A percentile compares a stretch with the other conserved stretches of the same genome.
Evolutionary conservation across 345 rosid genomes (phyloP).

Genomic region (Eucalyptus curtisii): DNA sequence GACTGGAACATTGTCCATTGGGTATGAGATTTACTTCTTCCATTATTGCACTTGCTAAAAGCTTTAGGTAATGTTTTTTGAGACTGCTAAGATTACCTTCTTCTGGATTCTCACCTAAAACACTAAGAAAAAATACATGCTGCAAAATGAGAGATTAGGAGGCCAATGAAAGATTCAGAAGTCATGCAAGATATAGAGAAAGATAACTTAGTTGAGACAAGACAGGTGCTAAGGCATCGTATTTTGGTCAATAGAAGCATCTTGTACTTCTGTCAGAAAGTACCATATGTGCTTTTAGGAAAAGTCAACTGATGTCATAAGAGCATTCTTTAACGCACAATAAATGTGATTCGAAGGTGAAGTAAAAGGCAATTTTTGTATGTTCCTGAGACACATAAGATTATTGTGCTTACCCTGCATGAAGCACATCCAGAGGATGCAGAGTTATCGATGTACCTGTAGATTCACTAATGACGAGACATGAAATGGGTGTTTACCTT

Average conservation of each 20-base stretch:
- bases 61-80: background rate
- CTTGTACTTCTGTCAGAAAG: background rate
- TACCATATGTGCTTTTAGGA: background rate
- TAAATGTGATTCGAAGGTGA: background rate
- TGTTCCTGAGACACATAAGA: background rate
- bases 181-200: background rate
- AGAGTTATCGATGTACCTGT: background rate
- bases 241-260: background rate
- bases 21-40: conserved; percentile 26
- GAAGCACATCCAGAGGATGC: background rate
- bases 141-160: background rate
- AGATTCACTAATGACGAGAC: background rate
- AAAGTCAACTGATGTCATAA: background rate
- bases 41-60: background rate
- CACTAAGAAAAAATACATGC: background rate
- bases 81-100: background rate
- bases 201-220: background rate
- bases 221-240: background rate
- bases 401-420: background rate
- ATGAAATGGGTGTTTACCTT: background rate
- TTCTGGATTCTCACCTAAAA: background rate
- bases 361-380: background rate
- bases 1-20: conserved; percentile 88
- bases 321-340: background rate
- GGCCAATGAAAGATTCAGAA: background rate